These are phyloP conservation scores for Delitschia confertaspora DNA, from an alignment of 495 filamentous ascomycete genomes.

Conservation along the genomic window DNA sequence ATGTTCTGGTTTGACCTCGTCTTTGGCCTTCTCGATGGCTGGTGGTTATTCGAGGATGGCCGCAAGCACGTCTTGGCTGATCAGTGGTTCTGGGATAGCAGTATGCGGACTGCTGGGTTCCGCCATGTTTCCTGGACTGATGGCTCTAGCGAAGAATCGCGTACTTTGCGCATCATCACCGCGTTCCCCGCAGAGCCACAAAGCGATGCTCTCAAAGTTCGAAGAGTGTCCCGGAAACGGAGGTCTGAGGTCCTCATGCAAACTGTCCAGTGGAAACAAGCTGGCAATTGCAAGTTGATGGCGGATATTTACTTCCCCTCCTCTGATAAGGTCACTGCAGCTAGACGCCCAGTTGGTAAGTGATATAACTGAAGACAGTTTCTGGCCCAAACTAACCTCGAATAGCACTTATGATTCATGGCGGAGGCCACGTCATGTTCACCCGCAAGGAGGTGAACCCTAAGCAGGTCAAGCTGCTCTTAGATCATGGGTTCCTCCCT, in stretches of 20 bases:
- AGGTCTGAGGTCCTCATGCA: not conserved
- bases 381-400: not conserved
- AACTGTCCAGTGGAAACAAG: not conserved
- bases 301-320: slow-evolving; percentile 45
- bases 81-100: not conserved
- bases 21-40: slow-evolving; percentile 35
- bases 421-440: slow-evolving; percentile 44
- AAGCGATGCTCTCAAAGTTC: not conserved
- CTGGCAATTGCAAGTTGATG: slow-evolving; percentile 26
- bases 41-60: slow-evolving; percentile 35
- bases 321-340: slow-evolving; percentile 12
- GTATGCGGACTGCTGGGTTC: not conserved
- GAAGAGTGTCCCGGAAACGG: not conserved
- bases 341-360: slow-evolving; percentile 26
- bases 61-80: slow-evolving; percentile 23
- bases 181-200: not conserved
- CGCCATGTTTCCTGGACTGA: not conserved
- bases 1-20: slow-evolving; percentile 33
- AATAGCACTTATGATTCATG: slow-evolving; percentile 46
- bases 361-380: not conserved
- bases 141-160: not conserved
- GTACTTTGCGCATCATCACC: not conserved
- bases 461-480: slow-evolving; percentile 36
- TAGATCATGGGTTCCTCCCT: slow-evolving; percentile 41
- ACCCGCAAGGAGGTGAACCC: slow-evolving; percentile 41